Evolutionary conservation across 1,139 yeast genomes (phyloP), one percentile per base, ranked within the genome.

Genomic region (Hansenula sp.): DNA sequence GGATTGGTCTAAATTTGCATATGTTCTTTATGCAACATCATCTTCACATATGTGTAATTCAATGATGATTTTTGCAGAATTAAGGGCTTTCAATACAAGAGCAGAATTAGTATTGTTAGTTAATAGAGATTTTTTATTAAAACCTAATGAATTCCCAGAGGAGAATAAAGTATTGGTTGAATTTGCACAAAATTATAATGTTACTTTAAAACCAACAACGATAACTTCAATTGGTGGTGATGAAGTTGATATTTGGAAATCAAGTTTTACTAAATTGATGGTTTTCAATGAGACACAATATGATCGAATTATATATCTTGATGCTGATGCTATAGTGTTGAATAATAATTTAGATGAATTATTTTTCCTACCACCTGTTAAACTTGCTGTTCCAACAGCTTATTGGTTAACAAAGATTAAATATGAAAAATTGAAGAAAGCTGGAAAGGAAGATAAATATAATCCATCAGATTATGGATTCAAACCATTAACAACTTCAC

Each of bases 251-350:
- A 55, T 65, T 31, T 79, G 84, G 84, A 52, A 63, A 3, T 64
- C 70, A 10, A 73, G 81, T 36, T 72, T 75, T 46, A 77, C 83
- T 0, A 79, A 79, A 49, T 60, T 79, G 30, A 66, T 71, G 45
- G 68, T 76, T 0, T 79, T 79, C 53, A 66, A 69, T 43, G 69
- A 69, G 48, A 62, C 66, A 1, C 69, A 75, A 32, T 81, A 66
- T 52, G 68, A 70, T n/a, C 53, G 77, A 32, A 52, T 75, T 13
- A 55, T 75, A 8, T 70, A 66, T 48, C 42, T 75, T 50, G 75
- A 69, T 45, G 62, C 68, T 27, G 74, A 69, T 52, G 66, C 69
- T 2, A 43, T 53, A 4, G 44, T 59, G 21, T 27, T 57, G 6
- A 50, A 48, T 21, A 57, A 53, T 14, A 55, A 60, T 24, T 44